Percentiles rank a stretch among this genome's conserved stretches.
Conservation (phyloP, 179 eudicot species). For the Amaranthus tricolor region DNA sequence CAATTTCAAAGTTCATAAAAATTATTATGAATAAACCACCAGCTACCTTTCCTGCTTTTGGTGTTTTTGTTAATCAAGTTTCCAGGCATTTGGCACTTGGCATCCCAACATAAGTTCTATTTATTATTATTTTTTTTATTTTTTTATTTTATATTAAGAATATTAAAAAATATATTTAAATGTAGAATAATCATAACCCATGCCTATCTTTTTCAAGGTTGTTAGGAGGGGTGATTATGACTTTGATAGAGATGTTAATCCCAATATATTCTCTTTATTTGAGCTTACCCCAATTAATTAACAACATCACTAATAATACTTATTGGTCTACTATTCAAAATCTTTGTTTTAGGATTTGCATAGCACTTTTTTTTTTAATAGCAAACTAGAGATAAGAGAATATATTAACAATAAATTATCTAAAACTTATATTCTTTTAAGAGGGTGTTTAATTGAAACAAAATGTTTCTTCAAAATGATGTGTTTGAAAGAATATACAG, state of each 20-base stretch:
- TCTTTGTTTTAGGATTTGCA: too few relatives aligned
- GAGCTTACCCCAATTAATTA: not conserved
- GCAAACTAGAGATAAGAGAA: too few relatives aligned
- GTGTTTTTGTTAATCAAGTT: conserved; percentile 9
- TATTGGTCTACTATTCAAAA: too few relatives aligned
- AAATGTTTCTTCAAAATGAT: too few relatives aligned
- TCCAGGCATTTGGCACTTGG: conserved; percentile 22
- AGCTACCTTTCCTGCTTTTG: conserved; percentile 1
- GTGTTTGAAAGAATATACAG: too few relatives aligned
- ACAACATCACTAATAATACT: too few relatives aligned
- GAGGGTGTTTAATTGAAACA: too few relatives aligned
- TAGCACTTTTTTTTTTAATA: too few relatives aligned
- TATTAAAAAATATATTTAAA: not conserved
- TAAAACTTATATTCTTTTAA: too few relatives aligned
- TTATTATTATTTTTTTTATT: not conserved
- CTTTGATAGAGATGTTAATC: conserved; percentile 20
- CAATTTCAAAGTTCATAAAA: conserved; percentile 28
- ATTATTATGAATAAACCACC: conserved; percentile 17
- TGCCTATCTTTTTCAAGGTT: conserved; percentile 21
- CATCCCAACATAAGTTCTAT: conserved; percentile 1
- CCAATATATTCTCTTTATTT: conserved; percentile 8
- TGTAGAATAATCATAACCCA: not conserved
- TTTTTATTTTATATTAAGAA: not conserved
- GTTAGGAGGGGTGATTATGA: conserved; percentile 13
- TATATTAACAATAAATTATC: too few relatives aligned